Evolutionary conservation across 345 rosid genomes (phyloP), one percentile per base, ranked within the genome.

Genomic region (Kernera saxatilis): DNA sequence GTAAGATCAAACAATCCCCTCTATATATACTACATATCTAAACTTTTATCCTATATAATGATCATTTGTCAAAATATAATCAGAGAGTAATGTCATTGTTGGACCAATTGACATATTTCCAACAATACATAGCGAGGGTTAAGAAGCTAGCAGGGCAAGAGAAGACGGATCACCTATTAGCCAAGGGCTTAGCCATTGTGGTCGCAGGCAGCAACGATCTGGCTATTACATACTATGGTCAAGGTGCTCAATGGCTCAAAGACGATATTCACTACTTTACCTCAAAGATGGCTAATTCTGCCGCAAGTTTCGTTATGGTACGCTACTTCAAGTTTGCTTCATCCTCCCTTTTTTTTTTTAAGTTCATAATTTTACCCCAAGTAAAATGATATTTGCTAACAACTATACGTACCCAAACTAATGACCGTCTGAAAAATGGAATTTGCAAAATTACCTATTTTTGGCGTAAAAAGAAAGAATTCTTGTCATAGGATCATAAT

Each of bases 41-140:
- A 15, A 7, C 25, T n/a, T 15, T 30, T n/a, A 15, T 41, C 22
- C 48, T 52, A n/a, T n/a, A n/a, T n/a, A 72, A 52, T 29, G 27
- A 50, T 44, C 29, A 14, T n/a, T 58, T 7, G 43, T 35, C 37
- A 35, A 35, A 35, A 18, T 12, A n/a, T 19, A 43, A 44, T 26
- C 72, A 84, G 85, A 32, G 3, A 5, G 81, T 61, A 12, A 48
- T 69, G 29, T 56, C 86, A 11, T 40, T 82, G 77, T 10, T 65
- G 30, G 68, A 70, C 2, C 84, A 84, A 46, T 4, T 82, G 45
- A 43, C 23, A 26, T 25, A 73, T 25, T 74, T 84, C 70, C 67
- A 74, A 45, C 69, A 74, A 11, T 84, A 76, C 70, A 71, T 37
- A 17, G 66, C 7, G 15, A 67, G 48, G 58, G 15, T 82, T 35